A percentile compares a stretch with the other conserved stretches of the same genome.
Evolutionary conservation across 2,329 filamentous ascomycete genomes (phyloP).

Genomic region (Colletotrichum cuscutae): DNA sequence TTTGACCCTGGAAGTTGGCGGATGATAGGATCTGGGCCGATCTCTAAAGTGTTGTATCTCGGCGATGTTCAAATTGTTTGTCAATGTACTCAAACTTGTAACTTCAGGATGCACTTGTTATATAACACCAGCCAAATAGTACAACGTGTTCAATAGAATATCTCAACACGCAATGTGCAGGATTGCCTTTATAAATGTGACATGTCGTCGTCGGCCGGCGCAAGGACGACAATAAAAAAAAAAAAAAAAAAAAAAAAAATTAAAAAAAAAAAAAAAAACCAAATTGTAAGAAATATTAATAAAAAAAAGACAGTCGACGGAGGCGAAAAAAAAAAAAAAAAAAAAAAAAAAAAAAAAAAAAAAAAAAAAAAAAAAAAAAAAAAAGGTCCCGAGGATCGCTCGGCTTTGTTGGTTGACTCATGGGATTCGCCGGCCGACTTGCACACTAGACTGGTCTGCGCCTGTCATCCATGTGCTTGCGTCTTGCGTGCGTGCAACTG

Average conservation of each 20-base stretch:
- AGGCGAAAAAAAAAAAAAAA: no score
- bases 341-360: no score
- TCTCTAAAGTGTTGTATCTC: not conserved
- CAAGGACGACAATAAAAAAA: not conserved
- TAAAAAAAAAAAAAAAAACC: not conserved
- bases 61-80: not conserved
- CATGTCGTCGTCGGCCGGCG: not conserved
- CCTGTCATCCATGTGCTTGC: conserved; percentile 13
- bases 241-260: no score
- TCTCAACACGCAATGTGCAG: not conserved
- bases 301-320: no score
- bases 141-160: not conserved
- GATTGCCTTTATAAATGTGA: not conserved
- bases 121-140: not conserved
- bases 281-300: no score
- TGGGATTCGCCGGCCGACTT: conserved; percentile 4
- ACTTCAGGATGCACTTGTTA: not conserved
- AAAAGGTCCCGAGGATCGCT: conserved; percentile 5
- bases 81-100: not conserved
- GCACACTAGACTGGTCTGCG: not conserved
- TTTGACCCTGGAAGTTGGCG: not conserved
- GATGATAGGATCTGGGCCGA: not conserved
- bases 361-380: not conserved
- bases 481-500: not conserved
- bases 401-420: conserved; percentile 25